phyloP scores from a whole-genome alignment of 1,139 yeast species.

The Entelexis paramagnoliae region DNA sequence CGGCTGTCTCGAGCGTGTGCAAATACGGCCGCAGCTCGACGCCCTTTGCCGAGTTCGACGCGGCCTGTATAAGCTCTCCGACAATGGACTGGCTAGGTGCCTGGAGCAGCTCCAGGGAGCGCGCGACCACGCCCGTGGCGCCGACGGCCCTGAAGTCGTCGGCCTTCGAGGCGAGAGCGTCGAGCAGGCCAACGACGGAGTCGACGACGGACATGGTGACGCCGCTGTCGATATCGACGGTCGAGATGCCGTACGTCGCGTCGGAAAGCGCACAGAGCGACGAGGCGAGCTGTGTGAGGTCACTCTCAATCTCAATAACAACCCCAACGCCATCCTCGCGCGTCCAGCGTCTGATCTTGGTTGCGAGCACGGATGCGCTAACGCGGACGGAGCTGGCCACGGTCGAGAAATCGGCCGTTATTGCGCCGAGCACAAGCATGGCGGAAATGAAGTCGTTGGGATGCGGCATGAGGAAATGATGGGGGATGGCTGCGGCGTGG shows the following conservation, averaged over 20 bases:
- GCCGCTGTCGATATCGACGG: conserved; percentile 1
- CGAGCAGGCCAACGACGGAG: neutral
- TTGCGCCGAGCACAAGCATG: neutral
- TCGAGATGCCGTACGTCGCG: neutral
- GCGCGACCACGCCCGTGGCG: neutral
- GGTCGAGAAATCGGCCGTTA: conserved; percentile 3
- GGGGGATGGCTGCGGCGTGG: no score
- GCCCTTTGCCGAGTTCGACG: neutral
- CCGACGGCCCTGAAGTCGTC: neutral
- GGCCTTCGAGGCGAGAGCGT: neutral
- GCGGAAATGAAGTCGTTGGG: neutral
- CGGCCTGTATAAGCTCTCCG: neutral
- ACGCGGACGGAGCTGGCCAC: neutral
- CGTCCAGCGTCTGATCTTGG: neutral
- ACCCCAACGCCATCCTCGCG: neutral
- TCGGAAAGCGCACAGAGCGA: neutral
- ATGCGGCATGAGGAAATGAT: neutral
- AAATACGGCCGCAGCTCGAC: neutral
- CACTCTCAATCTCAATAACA: neutral
- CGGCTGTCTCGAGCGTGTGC: neutral
- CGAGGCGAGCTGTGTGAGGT: conserved; percentile 1
- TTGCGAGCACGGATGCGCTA: neutral
- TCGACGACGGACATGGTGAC: neutral
- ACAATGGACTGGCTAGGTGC: conserved; percentile 1
- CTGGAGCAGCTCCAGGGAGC: neutral